These are phyloP conservation scores for Wakefieldia striispora DNA, from an alignment of 768 basidiomycete species.

Conservation along the genomic window DNA sequence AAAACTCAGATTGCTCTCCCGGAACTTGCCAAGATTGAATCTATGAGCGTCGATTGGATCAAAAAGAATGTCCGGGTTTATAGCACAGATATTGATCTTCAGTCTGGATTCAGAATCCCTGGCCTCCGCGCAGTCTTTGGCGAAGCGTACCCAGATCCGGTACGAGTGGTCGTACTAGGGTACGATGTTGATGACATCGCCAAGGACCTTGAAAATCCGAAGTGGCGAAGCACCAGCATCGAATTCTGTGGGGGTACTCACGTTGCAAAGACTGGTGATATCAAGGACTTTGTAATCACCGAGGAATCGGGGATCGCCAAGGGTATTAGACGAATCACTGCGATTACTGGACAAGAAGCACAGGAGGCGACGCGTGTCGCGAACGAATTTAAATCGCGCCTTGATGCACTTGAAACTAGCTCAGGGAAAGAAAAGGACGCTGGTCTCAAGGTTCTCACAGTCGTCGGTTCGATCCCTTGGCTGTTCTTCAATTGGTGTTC, in stretches of 20 bases:
- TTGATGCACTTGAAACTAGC: slow-evolving; percentile 59
- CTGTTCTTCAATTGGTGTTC: neutral
- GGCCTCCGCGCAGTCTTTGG: slow-evolving; percentile 96
- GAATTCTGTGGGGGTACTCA: slow-evolving; percentile 99
- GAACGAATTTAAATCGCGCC: slow-evolving; percentile 54
- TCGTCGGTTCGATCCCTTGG: slow-evolving; percentile 48
- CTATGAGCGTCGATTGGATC: slow-evolving; percentile 86
- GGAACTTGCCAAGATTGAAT: slow-evolving; percentile 82
- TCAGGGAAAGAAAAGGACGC: slow-evolving; percentile 80
- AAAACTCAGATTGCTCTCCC: slow-evolving; percentile 77
- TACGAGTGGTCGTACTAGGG: slow-evolving; percentile 90
- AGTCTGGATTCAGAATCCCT: slow-evolving; percentile 81
- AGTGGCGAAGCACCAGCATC: slow-evolving; percentile 88
- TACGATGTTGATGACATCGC: slow-evolving; percentile 84
- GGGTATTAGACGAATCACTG: slow-evolving; percentile 92
- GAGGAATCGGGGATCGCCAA: slow-evolving; percentile 98
- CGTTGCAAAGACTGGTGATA: slow-evolving; percentile 94
- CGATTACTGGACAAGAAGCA: slow-evolving; percentile 93
- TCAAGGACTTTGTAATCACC: slow-evolving; percentile 92
- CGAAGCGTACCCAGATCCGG: slow-evolving; percentile 96
- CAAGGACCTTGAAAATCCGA: slow-evolving; percentile 81
- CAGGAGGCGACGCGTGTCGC: slow-evolving; percentile 74
- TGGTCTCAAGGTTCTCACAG: slow-evolving; percentile 76
- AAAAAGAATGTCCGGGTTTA: slow-evolving; percentile 84
- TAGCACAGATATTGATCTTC: slow-evolving; percentile 80